Conservation (phyloP, 1,284 basidiomycete species). For the Malassezia nana region DNA sequence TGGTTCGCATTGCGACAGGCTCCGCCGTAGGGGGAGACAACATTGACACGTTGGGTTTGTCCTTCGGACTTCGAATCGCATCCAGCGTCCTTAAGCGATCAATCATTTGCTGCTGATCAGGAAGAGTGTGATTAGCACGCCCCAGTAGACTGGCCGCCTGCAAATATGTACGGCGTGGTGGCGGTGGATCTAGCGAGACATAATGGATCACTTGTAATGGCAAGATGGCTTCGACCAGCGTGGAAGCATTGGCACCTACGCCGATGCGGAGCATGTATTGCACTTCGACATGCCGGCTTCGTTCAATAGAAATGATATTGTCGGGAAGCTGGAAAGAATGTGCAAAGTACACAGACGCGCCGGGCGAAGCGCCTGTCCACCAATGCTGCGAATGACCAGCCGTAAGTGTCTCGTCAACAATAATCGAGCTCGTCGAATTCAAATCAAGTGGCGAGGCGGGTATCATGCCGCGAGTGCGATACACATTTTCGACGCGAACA, state of each 20-base stretch:
- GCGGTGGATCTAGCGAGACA: conserved; percentile 68
- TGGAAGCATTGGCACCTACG: conserved; percentile 57
- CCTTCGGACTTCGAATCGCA: conserved; percentile 28
- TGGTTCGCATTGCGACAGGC: conserved; percentile 2
- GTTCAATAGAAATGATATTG: conserved; percentile 65
- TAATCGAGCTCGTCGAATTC: conserved; percentile 20
- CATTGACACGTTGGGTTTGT: neutral
- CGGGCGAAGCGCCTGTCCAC: conserved; percentile 42
- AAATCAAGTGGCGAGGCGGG: conserved; percentile 23
- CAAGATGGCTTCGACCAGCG: conserved; percentile 52
- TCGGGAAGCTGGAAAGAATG: conserved; percentile 50
- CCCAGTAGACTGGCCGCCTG: conserved; percentile 3
- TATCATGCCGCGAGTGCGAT: conserved; percentile 14
- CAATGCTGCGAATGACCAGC: conserved; percentile 20
- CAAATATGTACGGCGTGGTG: conserved; percentile 36
- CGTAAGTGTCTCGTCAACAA: conserved; percentile 2
- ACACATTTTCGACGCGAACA: conserved; percentile 7
- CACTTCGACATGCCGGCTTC: conserved; percentile 68
- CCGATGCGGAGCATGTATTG: conserved; percentile 66
- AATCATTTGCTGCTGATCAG: conserved; percentile 22
- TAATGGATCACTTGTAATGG: conserved; percentile 69
- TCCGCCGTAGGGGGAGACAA: neutral
- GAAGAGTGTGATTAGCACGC: neutral
- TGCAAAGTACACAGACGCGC: conserved; percentile 30
- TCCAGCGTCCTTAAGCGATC: conserved; percentile 37